Conservation (phyloP, 192 early-diverging fungal genomes). For the Chytriomyces sp. region DNA sequence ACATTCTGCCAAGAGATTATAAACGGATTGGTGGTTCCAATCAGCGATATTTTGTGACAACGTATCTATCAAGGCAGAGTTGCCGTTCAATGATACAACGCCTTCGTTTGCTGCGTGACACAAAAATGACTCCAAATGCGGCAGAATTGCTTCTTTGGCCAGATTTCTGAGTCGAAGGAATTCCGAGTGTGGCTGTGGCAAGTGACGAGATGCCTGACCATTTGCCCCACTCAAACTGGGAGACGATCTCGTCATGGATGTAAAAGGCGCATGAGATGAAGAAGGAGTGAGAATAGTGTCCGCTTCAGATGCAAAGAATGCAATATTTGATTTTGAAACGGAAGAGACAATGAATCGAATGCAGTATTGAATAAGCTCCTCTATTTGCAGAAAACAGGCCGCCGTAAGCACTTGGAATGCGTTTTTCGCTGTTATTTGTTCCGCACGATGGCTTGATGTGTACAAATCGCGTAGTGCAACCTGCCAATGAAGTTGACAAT, state of each 20-base stretch:
- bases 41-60: not conserved
- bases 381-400: slow-evolving; percentile 44
- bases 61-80: not conserved
- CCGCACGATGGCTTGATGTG: not conserved
- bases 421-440: not conserved
- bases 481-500: not conserved
- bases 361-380: slow-evolving; percentile 32
- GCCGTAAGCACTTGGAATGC: slow-evolving; percentile 29
- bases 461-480: slow-evolving; percentile 18
- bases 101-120: slow-evolving; percentile 12
- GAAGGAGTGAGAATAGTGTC: slow-evolving; percentile 10
- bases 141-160: not conserved
- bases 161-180: not conserved
- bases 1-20: not conserved
- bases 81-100: not conserved
- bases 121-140: slow-evolving; percentile 6
- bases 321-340: slow-evolving; percentile 19
- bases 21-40: not conserved
- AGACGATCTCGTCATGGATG: not conserved
- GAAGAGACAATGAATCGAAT: slow-evolving; percentile 15
- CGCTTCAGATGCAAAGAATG: slow-evolving; percentile 21
- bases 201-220: no score
- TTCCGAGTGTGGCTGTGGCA: no score
- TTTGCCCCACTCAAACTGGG: no score
- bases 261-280: not conserved